Evolutionary conservation across 169 alveolate genomes (phyloP), one percentile per base, ranked within the genome.

Genomic region (Plasmodium gonderi): DNA sequence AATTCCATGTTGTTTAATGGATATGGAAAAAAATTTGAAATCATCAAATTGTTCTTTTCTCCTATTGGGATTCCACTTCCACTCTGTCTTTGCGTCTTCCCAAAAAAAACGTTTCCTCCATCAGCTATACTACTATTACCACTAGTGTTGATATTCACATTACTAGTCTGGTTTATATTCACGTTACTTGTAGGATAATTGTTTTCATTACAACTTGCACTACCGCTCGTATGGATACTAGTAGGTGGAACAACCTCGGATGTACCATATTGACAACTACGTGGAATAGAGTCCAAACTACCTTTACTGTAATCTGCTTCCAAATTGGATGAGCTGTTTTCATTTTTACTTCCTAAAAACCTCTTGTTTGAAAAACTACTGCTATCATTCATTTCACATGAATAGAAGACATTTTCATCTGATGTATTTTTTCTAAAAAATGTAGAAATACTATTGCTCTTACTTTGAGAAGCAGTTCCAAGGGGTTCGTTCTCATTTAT

Each of bases 1-100:
- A 85, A 65, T 51, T 85, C 92, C 68, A 85, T 85, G 47, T 85
- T 85, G 47, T 74, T 85, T 75, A 85, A 85, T 36, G 92, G 85
- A 23, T 74, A 85, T 1, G 92, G 92, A 33, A 85, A 85, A 54
- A 85, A 85, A 23, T 85, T 85, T 3, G 92, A 85, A 44, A 85
- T 38, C n/a, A 75, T 29, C 1, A 29, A 1, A 51, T 20, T 69
- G 36, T 38, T 82, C 23, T 23, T 45, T 2, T 45, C 64, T 3
- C 11, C 11, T 8, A 31, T 36, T 7, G 31, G 36, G 38, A 1
- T 29, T 9, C 0, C 14, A n/a, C 76, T 47, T 69, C 64, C 38
- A 38, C 23, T 67, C 0, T n/a, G 51, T 6, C 29, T 26, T 6
- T 64, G 60, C 31, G 26, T 1, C n/a, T n/a, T 51, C 14, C 23